A percentile compares a stretch with the other conserved stretches of the same genome.
Evolutionary conservation across 2,329 filamentous ascomycete genomes (phyloP).

Genomic region (Pseudogymnoascus sp.): DNA sequence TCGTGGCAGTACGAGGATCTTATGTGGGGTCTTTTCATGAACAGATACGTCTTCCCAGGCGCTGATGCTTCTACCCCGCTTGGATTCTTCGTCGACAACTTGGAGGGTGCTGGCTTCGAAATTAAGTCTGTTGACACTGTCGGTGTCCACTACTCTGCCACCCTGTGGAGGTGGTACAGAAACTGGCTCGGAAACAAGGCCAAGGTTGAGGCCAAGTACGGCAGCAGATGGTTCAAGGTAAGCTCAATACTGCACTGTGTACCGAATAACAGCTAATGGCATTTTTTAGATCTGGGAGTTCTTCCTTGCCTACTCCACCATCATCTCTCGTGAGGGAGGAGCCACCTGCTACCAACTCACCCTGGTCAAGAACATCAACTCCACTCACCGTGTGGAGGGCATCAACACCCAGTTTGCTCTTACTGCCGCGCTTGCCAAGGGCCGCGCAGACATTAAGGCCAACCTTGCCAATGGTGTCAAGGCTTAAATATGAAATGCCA

Average conservation of each 20-base stretch:
- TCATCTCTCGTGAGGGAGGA: slow-evolving; percentile 65
- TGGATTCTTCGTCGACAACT: slow-evolving; percentile 73
- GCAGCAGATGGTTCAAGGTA: slow-evolving; percentile 89
- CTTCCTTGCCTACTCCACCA: slow-evolving; percentile 71
- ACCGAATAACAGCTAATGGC: slow-evolving; percentile 15
- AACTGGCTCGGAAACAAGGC: slow-evolving; percentile 95
- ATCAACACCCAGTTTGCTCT: slow-evolving; percentile 60
- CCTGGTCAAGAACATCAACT: slow-evolving; percentile 77
- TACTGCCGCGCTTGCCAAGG: slow-evolving; percentile 47
- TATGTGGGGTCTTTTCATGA: slow-evolving; percentile 98
- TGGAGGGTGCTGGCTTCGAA: slow-evolving; percentile 84
- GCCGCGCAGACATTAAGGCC: slow-evolving; percentile 18
- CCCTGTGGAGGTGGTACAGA: slow-evolving; percentile 95
- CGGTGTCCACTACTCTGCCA: slow-evolving; percentile 94
- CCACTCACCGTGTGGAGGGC: slow-evolving; percentile 68
- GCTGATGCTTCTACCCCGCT: slow-evolving; percentile 93
- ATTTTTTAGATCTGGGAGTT: slow-evolving; percentile 68
- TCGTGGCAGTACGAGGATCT: slow-evolving; percentile 97
- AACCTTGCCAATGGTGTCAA: background rate
- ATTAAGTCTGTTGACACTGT: slow-evolving; percentile 88
- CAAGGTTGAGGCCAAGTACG: slow-evolving; percentile 92
- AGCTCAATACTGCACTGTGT: slow-evolving; percentile 33
- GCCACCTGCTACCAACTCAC: slow-evolving; percentile 75
- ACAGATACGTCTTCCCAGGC: slow-evolving; percentile 98
- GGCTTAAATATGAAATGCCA: slow-evolving; percentile 8